Base-by-base conservation (phyloP, 371 early-diverging fungal genomes). In the Mortierella sp. region DNA sequence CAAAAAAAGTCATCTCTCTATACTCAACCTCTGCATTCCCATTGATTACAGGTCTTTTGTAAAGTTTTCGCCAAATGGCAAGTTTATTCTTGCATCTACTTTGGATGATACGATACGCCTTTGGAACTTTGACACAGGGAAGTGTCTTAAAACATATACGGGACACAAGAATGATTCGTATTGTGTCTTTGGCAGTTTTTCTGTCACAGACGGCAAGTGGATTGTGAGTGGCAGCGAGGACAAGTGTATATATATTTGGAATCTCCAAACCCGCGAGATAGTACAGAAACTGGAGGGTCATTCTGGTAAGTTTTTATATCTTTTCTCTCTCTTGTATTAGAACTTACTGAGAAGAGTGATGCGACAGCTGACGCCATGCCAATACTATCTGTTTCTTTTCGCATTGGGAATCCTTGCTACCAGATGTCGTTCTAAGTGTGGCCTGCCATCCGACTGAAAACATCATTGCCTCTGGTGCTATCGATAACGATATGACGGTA, bases 61-160 rank as follows among this genome's bases (percentile, higher is more conserved):
- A 37, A 97, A 96, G 84, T 99, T 99, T 78, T 97, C 97, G 31
- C 99, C 99, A 34, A 99, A 99, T 83, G 97, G 98, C 72, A 98
- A 98, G 86, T 99, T 95, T 83, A 96, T 99, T 68, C 89, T 99
- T 57, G 96, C 98, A 4, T 91, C 96, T 0, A 96, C 97, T 12
- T 86, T 95, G 62, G 98, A 99, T 85, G 94, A 91, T 75, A 96
- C 97, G 28, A 85, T 99, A 56, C 91, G 97, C 42, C 90, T 99
- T 51, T 99, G 99, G 99, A 93, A 93, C 83, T 95, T 92, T 82
- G 93, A 95, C 49, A 93, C 93, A 17, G 96, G 95, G 31, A 96
- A 96, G 83, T 97, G 97, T 62, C 85, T 98, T 34, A 98, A 98
- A 84, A 93, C 96, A 0, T 98, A 97, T 75, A 87, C 85, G 34